Evolutionary conservation across 176 grass and related monocot genomes (phyloP), one percentile per base, ranked within the genome.

Genomic region (Aegilops tauschii): DNA sequence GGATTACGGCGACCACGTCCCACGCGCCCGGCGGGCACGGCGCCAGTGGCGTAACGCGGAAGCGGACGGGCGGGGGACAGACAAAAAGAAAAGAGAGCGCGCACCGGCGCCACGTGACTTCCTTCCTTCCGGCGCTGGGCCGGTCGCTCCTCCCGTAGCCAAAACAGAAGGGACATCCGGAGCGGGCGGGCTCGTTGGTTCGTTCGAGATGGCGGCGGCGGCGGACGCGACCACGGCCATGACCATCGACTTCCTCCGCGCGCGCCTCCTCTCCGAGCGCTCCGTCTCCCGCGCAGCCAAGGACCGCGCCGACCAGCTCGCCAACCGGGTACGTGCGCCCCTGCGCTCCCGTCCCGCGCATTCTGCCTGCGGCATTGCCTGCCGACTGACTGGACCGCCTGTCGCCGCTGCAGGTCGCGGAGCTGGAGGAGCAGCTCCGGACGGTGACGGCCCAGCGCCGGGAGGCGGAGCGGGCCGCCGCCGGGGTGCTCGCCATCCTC

Each of bases 221-320:
- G 84, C 89, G 56, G 80, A 87, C 75, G 84, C 85, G 68, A 87
- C 90, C 17, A 91, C 94, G 31, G 85, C 89, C 30, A 99, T 99
- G 97, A 99, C 97, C 68, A 96, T 99, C 31, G 97, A 96, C 82
- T 99, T 99, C 89, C 90, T 99, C 71, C 97, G 97, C 23, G 97
- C 94, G 73, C 90, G 97, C 66, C 93, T 99, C 27, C 97, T 99
- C 82, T 94, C 94, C 14, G 97, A 99, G 86, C 91, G 97, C 84
- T 91, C 92, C 61, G 83, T 99, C 82, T 99, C 97, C 69, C 91
- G 90, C 81, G 89, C 92, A 73, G 84, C 94, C 58, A 99, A 93
- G 89, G 94, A 99, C 72, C 95, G 92, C 63, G 89, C 92, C 58
- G 90, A 96, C 85, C 97, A 91, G 87, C 85, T 99, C 65, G 71